These are phyloP conservation scores for Eragrostis curvula DNA, from an alignment of 176 grass and related monocot species.

Conservation along the genomic window DNA sequence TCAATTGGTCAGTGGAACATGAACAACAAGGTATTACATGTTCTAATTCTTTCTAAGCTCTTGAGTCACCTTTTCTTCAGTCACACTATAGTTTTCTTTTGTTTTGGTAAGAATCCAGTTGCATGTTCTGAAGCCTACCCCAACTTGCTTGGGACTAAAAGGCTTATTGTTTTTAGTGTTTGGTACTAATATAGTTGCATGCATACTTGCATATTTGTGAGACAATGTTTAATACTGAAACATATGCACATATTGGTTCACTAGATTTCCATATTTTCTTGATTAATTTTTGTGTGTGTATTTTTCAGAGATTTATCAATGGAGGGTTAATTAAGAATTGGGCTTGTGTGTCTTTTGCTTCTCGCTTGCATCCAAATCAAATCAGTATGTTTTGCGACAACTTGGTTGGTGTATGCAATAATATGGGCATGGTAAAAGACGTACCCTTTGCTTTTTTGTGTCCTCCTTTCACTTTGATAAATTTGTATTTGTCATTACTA, in stretches of 20 bases:
- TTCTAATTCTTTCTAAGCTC: not conserved
- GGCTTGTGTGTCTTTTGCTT: slow-evolving; percentile 61
- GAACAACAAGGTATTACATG: slow-evolving; percentile 68
- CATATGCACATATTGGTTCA: not conserved
- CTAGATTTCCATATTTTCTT: not conserved
- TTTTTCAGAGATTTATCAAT: slow-evolving; percentile 55
- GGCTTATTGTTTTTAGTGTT: too few species aligned
- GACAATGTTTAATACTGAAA: not conserved
- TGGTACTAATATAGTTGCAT: not conserved
- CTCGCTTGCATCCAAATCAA: slow-evolving; percentile 38
- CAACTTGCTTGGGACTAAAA: too few species aligned
- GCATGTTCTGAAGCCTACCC: too few species aligned
- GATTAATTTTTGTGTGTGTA: not conserved
- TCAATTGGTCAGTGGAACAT: slow-evolving; percentile 85
- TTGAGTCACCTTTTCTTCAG: too few species aligned
- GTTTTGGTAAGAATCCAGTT: not conserved
- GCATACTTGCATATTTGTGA: not conserved
- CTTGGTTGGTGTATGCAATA: slow-evolving; percentile 45
- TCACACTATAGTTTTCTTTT: not conserved
- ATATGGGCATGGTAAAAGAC: slow-evolving; percentile 60
- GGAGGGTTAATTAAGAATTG: slow-evolving; percentile 52
- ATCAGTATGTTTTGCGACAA: slow-evolving; percentile 44
- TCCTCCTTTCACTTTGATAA: too few species aligned
- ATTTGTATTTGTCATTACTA: not conserved
- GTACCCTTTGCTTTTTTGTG: not conserved